Conservation (phyloP, 1,284 basidiomycete species). For the Limonomyces culmigenus region DNA sequence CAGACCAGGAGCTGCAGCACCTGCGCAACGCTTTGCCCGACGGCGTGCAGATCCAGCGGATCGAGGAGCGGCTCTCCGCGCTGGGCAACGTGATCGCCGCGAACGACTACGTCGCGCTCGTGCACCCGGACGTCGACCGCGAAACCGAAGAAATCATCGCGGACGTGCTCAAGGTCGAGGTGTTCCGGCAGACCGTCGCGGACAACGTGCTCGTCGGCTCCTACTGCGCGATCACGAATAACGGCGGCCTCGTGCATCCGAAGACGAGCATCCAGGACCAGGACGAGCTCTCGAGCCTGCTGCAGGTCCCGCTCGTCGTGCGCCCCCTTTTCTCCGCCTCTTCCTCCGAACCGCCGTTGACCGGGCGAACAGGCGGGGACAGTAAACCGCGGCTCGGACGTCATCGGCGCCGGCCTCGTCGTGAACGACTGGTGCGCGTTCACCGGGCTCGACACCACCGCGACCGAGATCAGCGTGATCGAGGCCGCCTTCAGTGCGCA, state of each 20-base stretch:
- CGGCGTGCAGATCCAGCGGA: conserved; percentile 80
- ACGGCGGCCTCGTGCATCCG: conserved; percentile 95
- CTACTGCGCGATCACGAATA: conserved; percentile 90
- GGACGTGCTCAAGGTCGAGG: conserved; percentile 97
- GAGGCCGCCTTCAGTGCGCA: conserved; percentile 90
- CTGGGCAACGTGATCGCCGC: conserved; percentile 97
- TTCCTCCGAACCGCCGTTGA: background rate
- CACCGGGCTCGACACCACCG: conserved; percentile 90
- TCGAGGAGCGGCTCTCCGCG: conserved; percentile 92
- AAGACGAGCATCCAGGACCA: conserved; percentile 95
- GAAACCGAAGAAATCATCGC: conserved; percentile 99
- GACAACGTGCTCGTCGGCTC: conserved; percentile 94
- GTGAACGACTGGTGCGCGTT: conserved; percentile 99
- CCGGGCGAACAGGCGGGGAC: conserved; percentile 63
- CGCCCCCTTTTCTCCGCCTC: conserved; percentile 15
- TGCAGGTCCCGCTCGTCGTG: conserved; percentile 92
- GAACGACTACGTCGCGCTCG: conserved; percentile 95
- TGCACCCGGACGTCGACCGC: conserved; percentile 93
- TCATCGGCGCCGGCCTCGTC: conserved; percentile 93
- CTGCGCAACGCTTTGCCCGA: conserved; percentile 94
- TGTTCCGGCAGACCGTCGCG: conserved; percentile 95
- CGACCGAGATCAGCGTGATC: conserved; percentile 96
- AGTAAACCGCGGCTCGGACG: conserved; percentile 95
- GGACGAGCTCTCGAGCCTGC: conserved; percentile 88
- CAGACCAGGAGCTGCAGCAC: conserved; percentile 97